Percentiles rank a stretch among this genome's conserved stretches.
phyloP scores from a whole-genome alignment of 1,284 basidiomycete species.

The Nidula niveotomentosa region DNA sequence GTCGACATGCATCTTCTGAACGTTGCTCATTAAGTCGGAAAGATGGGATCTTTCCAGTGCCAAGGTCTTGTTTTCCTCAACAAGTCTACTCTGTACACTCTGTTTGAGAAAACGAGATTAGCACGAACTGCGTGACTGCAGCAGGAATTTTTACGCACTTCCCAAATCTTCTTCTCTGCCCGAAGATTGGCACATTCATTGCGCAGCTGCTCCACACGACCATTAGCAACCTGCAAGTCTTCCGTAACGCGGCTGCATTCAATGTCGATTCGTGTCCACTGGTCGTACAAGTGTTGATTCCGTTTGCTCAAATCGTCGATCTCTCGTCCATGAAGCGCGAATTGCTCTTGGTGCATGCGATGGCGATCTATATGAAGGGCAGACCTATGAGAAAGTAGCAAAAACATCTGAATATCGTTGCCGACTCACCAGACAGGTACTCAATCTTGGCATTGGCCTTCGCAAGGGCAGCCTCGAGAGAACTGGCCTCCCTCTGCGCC shows the following conservation, averaged over 20 bases:
- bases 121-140: conserved; percentile 5
- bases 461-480: conserved; percentile 67
- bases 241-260: conserved; percentile 64
- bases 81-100: conserved; percentile 77
- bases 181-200: conserved; percentile 85
- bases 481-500: conserved; percentile 68
- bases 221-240: conserved; percentile 58
- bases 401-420: conserved; percentile 1
- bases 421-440: conserved; percentile 62
- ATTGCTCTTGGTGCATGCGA: conserved; percentile 64
- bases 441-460: conserved; percentile 82
- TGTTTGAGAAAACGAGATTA: conserved; percentile 19
- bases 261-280: conserved; percentile 66
- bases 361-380: conserved; percentile 51
- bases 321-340: conserved; percentile 53
- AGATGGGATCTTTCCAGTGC: conserved; percentile 82
- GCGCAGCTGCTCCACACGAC: conserved; percentile 69
- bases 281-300: conserved; percentile 68
- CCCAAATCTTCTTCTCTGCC: conserved; percentile 92
- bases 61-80: conserved; percentile 83
- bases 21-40: conserved; percentile 83
- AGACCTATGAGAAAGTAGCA: background rate
- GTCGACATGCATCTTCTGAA: conserved; percentile 89
- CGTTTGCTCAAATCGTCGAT: conserved; percentile 61
- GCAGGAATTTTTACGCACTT: conserved; percentile 47